Evolutionary conservation across 139 green algal genomes (phyloP).

Genomic region (Volvox africanus): DNA sequence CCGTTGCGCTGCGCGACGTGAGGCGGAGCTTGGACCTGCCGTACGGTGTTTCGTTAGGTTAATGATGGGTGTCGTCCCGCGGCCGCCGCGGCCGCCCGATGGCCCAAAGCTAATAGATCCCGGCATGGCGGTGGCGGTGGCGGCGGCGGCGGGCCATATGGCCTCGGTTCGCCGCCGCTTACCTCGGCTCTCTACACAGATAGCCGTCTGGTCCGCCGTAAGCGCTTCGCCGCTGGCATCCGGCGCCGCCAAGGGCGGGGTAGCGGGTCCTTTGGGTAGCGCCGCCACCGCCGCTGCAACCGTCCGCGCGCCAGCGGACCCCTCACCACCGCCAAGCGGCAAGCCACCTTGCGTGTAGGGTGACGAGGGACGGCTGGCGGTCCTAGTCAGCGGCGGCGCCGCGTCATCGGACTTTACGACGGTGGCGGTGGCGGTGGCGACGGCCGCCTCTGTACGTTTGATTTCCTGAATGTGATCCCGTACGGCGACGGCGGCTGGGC

Average conservation of each 20-base stretch:
- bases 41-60: background rate
- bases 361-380: background rate
- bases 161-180: slow-evolving; percentile 1
- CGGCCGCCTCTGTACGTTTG: background rate
- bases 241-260: background rate
- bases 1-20: background rate
- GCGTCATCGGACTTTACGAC: too few species aligned
- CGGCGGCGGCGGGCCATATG: background rate
- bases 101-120: background rate
- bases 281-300: background rate
- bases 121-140: background rate
- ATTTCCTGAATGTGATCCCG: background rate
- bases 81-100: background rate
- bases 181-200: background rate
- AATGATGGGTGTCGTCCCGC: background rate
- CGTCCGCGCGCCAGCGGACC: too few species aligned
- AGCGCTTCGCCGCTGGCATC: background rate
- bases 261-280: background rate
- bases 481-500: slow-evolving; percentile 26
- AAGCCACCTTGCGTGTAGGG: background rate
- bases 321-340: background rate
- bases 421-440: background rate
- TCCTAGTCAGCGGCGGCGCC: too few species aligned
- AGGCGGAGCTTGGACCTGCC: background rate
- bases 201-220: background rate